Base-by-base conservation (phyloP, 768 basidiomycete species). In the Trametes sanguinea region DNA sequence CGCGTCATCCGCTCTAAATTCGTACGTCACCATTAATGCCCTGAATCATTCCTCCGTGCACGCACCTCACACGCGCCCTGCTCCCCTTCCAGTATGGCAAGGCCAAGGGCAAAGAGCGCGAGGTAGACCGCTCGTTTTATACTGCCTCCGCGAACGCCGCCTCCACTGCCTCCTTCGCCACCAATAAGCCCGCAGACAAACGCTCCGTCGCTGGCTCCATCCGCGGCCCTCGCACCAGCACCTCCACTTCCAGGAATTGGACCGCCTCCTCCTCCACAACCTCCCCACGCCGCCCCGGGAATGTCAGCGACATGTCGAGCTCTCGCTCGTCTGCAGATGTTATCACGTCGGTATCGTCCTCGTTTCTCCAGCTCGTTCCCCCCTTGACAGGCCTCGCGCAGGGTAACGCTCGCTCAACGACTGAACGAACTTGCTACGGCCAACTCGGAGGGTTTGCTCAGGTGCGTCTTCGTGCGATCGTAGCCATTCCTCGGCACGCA, bases 351-450 rank as follows among this genome's bases (percentile, higher is more conserved):
- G 75, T 61, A 52, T 32, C 17, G 61, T 54, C 48, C 57, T 60
- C 63, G 51, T 60, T 59, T 69, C 69, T 54, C 64, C 60, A 64
- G 48, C 35, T 45, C 32, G 4, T 33, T 48, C 60, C 40, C 39
- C 22, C 64, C 71, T 61, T 51, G 39, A 56, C 62, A 51, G 57
- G 61, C 60, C 50, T 68, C 69, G 65, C 63, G 40, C 65, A 94
- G 91, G 58, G 78, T 85, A 62, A 88, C 88, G 27, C 81, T 94
- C 64, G 91, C 92, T 16, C 87, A 92, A 75, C 83, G 89, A 60
- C 80, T 94, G 65, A 85, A 91, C 63, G 92, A 94, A 72, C 77
- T 94, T 59, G 90, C 92, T 14, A 73, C 81, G 22, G 91, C 92
- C 37, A 92, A 94, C 72, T 82, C 87, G 6, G 86, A 94, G 69